phyloP scores from a whole-genome alignment of 345 rosid species.

The Arabidopsis arenosa region DNA sequence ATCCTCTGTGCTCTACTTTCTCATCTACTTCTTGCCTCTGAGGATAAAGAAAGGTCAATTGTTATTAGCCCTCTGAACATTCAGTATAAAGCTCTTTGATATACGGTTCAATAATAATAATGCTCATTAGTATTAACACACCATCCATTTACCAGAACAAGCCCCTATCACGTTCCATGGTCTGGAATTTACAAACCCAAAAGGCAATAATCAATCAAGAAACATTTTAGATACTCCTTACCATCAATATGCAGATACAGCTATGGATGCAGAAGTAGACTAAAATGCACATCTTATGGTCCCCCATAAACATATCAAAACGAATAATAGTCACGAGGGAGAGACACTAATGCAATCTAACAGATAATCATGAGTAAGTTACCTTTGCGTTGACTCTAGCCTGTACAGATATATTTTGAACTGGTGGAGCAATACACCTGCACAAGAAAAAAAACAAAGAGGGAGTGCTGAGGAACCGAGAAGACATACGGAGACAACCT shows the following conservation, averaged over 20 bases:
- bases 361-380: constrained; percentile 1
- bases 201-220: not conserved
- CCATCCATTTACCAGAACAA: constrained; percentile 12
- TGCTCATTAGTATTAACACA: not conserved
- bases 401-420: constrained; percentile 36
- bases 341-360: not conserved
- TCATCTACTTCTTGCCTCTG: constrained; percentile 40
- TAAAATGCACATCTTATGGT: constrained; percentile 1
- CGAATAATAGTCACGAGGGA: not conserved
- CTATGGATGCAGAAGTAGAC: constrained; percentile 1
- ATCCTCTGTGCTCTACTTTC: constrained; percentile 40
- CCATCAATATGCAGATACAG: not conserved
- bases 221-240: constrained; percentile 1
- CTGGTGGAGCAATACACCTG: constrained; percentile 56
- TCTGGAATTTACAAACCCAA: not conserved
- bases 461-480: constrained; percentile 9
- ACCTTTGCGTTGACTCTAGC: constrained; percentile 57
- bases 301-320: not conserved
- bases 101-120: constrained; percentile 4
- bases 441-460: constrained; percentile 11
- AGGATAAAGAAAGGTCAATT: not conserved
- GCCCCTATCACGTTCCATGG: not conserved
- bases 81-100: not conserved
- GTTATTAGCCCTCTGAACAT: constrained; percentile 6
- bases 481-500: constrained; percentile 1